Evolutionary conservation across 78 protist genomes (phyloP).

Genomic region (Salpingoeca rosetta): DNA sequence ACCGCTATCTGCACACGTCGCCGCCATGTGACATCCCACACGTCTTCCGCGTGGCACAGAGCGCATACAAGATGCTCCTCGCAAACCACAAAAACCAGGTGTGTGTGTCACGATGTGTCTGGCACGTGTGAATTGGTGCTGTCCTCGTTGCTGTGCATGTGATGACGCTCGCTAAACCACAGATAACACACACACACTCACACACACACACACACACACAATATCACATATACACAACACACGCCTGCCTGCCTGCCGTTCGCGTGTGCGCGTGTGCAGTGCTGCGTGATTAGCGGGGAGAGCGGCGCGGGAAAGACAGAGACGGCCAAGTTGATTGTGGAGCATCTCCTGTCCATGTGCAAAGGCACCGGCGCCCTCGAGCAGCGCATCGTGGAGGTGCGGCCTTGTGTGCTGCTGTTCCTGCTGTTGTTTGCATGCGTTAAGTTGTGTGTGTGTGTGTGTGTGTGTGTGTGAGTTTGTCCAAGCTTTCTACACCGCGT

Average conservation of each 20-base stretch:
- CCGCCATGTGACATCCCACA: conserved; percentile 60
- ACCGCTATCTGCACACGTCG: conserved; percentile 29
- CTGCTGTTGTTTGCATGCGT: too few species aligned
- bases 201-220: too few species aligned
- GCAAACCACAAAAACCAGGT: not conserved
- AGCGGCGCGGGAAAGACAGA: conserved; percentile 90
- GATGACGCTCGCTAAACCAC: not conserved
- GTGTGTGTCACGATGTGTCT: conserved; percentile 33
- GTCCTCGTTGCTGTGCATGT: not conserved
- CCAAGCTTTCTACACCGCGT: too few species aligned
- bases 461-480: too few species aligned
- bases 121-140: not conserved
- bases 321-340: conserved; percentile 77
- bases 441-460: too few species aligned
- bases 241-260: too few species aligned
- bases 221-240: too few species aligned
- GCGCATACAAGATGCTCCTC: conserved; percentile 30
- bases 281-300: conserved; percentile 40
- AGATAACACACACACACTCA: not conserved
- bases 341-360: conserved; percentile 64
- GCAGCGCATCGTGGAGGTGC: not conserved
- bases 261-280: too few species aligned
- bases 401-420: not conserved
- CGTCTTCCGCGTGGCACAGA: conserved; percentile 69
- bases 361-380: conserved; percentile 21